These are phyloP conservation scores for Saccharum officinarum DNA, from an alignment of 176 grass and related monocot genomes.

Conservation along the genomic window DNA sequence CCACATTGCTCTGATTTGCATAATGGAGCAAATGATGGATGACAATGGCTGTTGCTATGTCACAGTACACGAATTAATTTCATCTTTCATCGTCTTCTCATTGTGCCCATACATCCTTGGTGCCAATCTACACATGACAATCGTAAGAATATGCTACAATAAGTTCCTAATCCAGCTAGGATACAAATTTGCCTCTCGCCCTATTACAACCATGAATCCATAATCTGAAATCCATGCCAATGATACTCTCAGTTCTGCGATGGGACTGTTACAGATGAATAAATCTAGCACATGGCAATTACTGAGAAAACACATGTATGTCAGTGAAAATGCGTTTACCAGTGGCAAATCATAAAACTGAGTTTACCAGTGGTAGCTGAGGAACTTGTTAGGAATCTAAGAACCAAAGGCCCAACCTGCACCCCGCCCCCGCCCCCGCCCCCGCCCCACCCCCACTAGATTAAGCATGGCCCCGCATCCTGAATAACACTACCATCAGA, in stretches of 20 bases:
- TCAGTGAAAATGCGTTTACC: background rate
- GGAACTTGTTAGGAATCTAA: slow-evolving; percentile 13
- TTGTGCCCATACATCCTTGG: background rate
- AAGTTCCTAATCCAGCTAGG: slow-evolving; percentile 5
- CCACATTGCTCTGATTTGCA: background rate
- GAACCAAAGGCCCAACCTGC: background rate
- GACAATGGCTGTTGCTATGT: background rate
- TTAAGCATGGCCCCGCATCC: background rate
- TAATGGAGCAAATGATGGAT: background rate
- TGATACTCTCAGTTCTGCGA: background rate
- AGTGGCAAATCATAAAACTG: slow-evolving; percentile 7
- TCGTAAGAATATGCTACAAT: background rate
- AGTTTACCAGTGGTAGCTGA: background rate
- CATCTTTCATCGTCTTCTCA: background rate
- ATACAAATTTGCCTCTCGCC: background rate
- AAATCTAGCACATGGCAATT: background rate
- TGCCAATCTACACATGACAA: background rate
- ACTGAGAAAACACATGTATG: background rate
- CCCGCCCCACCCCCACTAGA: background rate
- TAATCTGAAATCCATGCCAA: background rate
- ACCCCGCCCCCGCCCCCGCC: no score
- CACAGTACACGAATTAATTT: background rate
- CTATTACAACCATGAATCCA: background rate
- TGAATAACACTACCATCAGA: background rate
- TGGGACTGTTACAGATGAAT: background rate